These are phyloP conservation scores for Candida ipomoeae DNA, from an alignment of 805 yeast species.

Conservation along the genomic window DNA sequence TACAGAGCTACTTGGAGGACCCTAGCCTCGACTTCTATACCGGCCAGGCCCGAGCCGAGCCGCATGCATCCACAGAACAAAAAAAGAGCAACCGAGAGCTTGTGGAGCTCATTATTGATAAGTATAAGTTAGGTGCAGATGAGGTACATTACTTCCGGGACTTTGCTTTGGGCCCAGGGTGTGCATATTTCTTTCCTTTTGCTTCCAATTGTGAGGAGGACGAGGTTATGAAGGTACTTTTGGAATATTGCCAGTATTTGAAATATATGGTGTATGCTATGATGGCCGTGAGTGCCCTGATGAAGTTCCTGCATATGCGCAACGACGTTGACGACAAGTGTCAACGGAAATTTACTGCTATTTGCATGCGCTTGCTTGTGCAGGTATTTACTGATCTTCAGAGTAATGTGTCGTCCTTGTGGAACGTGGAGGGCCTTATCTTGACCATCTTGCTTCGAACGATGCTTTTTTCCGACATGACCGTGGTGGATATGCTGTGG, in stretches of 20 bases:
- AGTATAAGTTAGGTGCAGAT: conserved; percentile 11
- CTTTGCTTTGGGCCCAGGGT: conserved; percentile 9
- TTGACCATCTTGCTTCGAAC: conserved; percentile 25
- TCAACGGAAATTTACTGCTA: conserved; percentile 16
- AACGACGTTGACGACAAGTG: conserved; percentile 12
- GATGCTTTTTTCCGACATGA: conserved; percentile 21
- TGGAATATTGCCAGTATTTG: conserved; percentile 18
- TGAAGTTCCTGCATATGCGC: conserved; percentile 12
- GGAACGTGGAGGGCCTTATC: conserved; percentile 24
- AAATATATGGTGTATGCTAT: conserved; percentile 19
- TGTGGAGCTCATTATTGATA: conserved; percentile 11
- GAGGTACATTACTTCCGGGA: conserved; percentile 14
- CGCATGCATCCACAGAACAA: neutral
- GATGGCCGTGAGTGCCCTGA: conserved; percentile 17
- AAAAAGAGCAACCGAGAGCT: conserved; percentile 10
- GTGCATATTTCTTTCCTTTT: conserved; percentile 16
- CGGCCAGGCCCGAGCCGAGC: neutral
- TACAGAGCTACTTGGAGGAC: conserved; percentile 12
- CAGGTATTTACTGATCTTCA: conserved; percentile 17
- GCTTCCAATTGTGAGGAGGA: conserved; percentile 11
- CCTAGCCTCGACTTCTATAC: conserved; percentile 6
- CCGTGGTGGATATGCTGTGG: conserved; percentile 20
- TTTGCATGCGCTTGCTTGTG: conserved; percentile 18
- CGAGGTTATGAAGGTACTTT: conserved; percentile 17
- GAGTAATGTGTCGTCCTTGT: conserved; percentile 15